phyloP scores from a whole-genome alignment of 108 stramenopile species.

The Pseudonitzschia delicatissima region DNA sequence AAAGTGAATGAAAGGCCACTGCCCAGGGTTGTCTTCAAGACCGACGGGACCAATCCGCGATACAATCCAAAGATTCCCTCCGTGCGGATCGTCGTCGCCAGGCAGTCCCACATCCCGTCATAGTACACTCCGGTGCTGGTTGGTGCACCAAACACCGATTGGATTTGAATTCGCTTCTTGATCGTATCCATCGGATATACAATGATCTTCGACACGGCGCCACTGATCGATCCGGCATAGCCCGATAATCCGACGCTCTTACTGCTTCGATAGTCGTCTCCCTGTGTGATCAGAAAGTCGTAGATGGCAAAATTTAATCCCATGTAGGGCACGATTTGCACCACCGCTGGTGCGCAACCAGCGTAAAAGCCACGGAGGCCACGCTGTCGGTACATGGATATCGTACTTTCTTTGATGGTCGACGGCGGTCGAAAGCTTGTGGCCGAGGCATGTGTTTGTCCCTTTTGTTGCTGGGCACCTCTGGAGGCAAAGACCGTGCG shows the following conservation, averaged over 20 bases:
- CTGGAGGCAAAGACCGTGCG: slow-evolving; percentile 89
- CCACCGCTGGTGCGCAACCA: slow-evolving; percentile 72
- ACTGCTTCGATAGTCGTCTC: neutral
- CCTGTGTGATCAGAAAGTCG: slow-evolving; percentile 54
- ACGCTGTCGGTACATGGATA: slow-evolving; percentile 44
- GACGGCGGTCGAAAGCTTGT: slow-evolving; percentile 43
- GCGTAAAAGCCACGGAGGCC: slow-evolving; percentile 77
- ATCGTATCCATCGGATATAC: slow-evolving; percentile 95
- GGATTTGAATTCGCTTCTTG: slow-evolving; percentile 93
- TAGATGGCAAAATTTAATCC: slow-evolving; percentile 91
- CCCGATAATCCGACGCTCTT: slow-evolving; percentile 38
- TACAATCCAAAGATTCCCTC: slow-evolving; percentile 71
- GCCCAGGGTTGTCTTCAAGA: slow-evolving; percentile 46
- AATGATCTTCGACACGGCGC: slow-evolving; percentile 80
- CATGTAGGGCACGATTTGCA: slow-evolving; percentile 92
- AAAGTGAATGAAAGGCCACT: slow-evolving; percentile 48
- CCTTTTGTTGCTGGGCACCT: slow-evolving; percentile 31
- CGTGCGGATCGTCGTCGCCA: slow-evolving; percentile 43
- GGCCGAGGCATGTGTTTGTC: neutral
- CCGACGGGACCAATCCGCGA: slow-evolving; percentile 67
- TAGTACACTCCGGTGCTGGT: slow-evolving; percentile 11
- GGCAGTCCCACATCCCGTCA: slow-evolving; percentile 70
- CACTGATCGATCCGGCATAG: slow-evolving; percentile 79
- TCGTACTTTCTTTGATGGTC: slow-evolving; percentile 60
- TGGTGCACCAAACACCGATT: slow-evolving; percentile 56